A percentile compares a stretch with the other conserved stretches of the same genome.
Conservation (phyloP, 768 basidiomycete genomes). For the Boletus pseudopeckii region DNA sequence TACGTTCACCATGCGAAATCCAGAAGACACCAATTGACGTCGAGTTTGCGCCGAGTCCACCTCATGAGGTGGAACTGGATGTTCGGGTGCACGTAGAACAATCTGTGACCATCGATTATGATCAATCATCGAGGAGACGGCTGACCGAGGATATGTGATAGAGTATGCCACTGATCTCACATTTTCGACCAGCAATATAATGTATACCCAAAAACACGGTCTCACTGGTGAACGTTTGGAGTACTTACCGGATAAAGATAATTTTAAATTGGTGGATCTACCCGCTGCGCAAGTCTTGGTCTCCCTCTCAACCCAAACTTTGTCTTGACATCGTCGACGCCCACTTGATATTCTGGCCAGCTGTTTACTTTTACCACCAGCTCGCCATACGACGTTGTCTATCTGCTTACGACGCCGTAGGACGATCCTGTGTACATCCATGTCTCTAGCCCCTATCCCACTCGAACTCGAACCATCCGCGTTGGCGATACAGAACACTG, state of each 20-base stretch:
- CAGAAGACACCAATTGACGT: conserved; percentile 26
- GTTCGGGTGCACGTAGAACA: conserved; percentile 32
- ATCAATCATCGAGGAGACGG: conserved; percentile 17
- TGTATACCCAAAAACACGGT: neutral
- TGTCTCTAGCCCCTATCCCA: conserved; percentile 10
- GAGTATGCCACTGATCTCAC: neutral
- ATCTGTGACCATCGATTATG: conserved; percentile 28
- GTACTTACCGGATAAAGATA: neutral
- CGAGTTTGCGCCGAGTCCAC: conserved; percentile 17
- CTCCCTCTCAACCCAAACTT: neutral
- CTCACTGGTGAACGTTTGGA: neutral
- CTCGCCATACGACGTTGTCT: neutral
- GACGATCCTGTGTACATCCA: neutral
- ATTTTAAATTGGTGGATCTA: conserved; percentile 7
- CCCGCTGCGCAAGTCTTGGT: neutral
- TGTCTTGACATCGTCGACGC: neutral
- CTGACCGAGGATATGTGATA: conserved; percentile 9
- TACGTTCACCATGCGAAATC: conserved; percentile 24
- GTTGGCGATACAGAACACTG: neutral
- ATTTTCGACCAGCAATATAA: conserved; percentile 8
- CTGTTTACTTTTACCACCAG: neutral
- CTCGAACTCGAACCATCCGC: neutral
- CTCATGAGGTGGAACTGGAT: conserved; percentile 27
- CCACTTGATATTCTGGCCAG: neutral
- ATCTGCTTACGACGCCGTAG: neutral